Evolutionary conservation across 2,329 filamentous ascomycete species (phyloP).

Genomic region (Aureobasidium mangrovei): DNA sequence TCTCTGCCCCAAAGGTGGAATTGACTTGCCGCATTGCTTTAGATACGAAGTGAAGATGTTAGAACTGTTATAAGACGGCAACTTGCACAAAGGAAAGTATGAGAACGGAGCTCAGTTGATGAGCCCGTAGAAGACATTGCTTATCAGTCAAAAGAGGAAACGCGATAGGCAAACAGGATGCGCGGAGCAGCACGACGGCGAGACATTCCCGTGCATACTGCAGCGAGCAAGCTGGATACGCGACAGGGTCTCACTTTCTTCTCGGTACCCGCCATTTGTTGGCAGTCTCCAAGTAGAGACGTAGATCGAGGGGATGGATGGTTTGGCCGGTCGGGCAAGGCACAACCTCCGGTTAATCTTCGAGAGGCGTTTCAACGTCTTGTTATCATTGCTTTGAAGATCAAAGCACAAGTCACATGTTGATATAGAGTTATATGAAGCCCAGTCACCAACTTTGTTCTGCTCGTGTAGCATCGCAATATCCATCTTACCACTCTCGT

Average conservation of each 20-base stretch:
- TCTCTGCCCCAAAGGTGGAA: slow-evolving; percentile 3
- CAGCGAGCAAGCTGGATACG: neutral
- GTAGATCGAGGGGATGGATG: too few species aligned
- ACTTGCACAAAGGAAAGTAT: neutral
- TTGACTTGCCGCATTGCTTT: neutral
- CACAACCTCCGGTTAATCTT: too few species aligned
- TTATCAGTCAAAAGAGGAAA: neutral
- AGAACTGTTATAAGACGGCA: neutral
- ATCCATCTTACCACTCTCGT: neutral
- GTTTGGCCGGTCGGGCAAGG: too few species aligned
- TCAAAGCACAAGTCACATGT: too few species aligned
- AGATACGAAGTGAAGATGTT: neutral
- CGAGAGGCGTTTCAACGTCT: too few species aligned
- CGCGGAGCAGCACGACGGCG: neutral
- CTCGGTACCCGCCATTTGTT: neutral
- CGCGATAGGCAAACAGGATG: neutral
- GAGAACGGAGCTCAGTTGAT: neutral
- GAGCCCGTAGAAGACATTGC: neutral
- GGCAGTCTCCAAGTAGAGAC: too few species aligned
- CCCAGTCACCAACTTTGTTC: too few species aligned
- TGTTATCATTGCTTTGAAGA: too few species aligned
- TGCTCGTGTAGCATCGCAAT: neutral
- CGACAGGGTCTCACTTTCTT: neutral
- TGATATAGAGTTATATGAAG: too few species aligned
- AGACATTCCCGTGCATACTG: neutral